Evolutionary conservation across 2,329 filamentous ascomycete species (phyloP).

Genomic region (Arthrobotrys sphaeroides): DNA sequence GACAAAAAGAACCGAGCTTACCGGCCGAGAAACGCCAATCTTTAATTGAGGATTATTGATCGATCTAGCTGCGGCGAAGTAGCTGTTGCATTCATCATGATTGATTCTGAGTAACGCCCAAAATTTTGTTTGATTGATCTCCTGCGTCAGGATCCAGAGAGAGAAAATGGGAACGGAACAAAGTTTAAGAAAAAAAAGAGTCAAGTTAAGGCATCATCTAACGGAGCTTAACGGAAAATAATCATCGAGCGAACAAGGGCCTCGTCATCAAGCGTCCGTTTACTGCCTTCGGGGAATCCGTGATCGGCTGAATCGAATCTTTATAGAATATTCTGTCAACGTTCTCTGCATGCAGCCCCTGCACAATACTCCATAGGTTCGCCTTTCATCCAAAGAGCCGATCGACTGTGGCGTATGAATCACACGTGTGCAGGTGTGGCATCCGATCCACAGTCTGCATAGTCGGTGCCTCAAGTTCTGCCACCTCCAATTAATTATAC

Average conservation of each 20-base stretch:
- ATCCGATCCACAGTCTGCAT: constrained; percentile 21
- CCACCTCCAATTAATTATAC: background rate
- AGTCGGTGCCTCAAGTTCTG: constrained; percentile 30
- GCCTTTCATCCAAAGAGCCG: constrained; percentile 11
- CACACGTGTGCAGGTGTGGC: constrained; percentile 44
- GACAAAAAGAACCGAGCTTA: constrained; percentile 8
- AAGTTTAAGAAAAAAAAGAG: background rate
- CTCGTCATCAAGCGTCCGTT: background rate
- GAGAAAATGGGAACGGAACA: too few species aligned
- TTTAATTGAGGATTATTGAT: constrained; percentile 1
- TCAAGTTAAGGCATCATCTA: constrained; percentile 16
- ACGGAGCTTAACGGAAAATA: constrained; percentile 30
- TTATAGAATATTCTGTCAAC: constrained; percentile 34
- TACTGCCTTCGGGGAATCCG: constrained; percentile 17
- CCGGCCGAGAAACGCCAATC: constrained; percentile 20
- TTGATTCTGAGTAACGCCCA: constrained; percentile 14
- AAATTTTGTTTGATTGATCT: too few species aligned
- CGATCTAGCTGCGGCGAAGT: constrained; percentile 9
- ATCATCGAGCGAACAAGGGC: constrained; percentile 19
- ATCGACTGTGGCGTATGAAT: constrained; percentile 39
- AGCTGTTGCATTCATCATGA: background rate
- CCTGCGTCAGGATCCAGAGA: too few species aligned
- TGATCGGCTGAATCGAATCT: constrained; percentile 26
- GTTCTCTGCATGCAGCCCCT: constrained; percentile 28
- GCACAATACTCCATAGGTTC: background rate